These are phyloP conservation scores for Solanum lignicaule DNA, from an alignment of 257 asterid genomes.

Conservation along the genomic window DNA sequence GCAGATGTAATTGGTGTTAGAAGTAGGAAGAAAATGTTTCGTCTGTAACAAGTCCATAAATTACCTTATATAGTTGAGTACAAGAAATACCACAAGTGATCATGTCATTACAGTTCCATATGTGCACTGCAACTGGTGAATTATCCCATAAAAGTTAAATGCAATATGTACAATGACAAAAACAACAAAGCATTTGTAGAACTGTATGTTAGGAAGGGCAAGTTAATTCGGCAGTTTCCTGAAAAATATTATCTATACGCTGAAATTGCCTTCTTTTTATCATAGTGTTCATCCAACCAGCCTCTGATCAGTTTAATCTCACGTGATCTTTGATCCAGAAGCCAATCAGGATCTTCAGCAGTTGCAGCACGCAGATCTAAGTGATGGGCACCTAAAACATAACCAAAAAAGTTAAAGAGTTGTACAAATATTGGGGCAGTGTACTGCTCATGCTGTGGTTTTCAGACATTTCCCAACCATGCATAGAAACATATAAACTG, in stretches of 20 bases:
- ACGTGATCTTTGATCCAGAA: slow-evolving; percentile 57
- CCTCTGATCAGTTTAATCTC: slow-evolving; percentile 50
- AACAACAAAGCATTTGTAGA: neutral
- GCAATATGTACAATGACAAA: neutral
- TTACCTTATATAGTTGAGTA: neutral
- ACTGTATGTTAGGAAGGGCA: neutral
- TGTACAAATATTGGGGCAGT: neutral
- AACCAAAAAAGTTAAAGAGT: neutral
- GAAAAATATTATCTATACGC: slow-evolving; percentile 12
- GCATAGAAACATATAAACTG: neutral
- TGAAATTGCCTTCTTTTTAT: slow-evolving; percentile 18
- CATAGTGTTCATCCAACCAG: slow-evolving; percentile 55
- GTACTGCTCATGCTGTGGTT: neutral
- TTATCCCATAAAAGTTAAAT: neutral
- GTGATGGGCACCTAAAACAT: slow-evolving; percentile 77
- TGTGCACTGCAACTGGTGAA: neutral
- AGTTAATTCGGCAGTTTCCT: neutral
- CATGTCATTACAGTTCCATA: neutral
- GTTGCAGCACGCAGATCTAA: slow-evolving; percentile 75
- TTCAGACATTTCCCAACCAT: neutral
- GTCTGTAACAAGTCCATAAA: neutral
- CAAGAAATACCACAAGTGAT: neutral
- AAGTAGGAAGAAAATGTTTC: neutral
- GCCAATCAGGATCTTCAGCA: slow-evolving; percentile 73
- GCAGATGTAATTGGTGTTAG: neutral